Percentiles rank a stretch among this genome's conserved stretches.
Conservation (phyloP, 352 stramenopile species). For the Globisporangium okanoganense region DNA sequence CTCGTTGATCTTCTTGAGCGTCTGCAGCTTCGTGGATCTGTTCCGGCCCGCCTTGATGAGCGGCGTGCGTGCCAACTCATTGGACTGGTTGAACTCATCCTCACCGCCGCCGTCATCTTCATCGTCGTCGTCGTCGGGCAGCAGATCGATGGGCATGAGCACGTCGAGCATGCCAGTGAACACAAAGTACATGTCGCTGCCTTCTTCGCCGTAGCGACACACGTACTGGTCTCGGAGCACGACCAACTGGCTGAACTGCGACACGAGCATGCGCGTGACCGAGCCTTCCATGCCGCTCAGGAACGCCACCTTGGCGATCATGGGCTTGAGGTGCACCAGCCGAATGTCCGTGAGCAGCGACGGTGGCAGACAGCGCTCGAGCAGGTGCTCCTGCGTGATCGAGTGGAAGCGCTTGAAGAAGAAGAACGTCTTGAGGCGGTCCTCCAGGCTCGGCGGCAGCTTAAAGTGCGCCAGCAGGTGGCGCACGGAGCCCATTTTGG, state of each 20-base stretch:
- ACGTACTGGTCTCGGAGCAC: slow-evolving; percentile 33
- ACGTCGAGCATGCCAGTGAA: slow-evolving; percentile 43
- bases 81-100: not conserved
- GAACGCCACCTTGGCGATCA: slow-evolving; percentile 54
- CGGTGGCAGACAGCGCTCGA: slow-evolving; percentile 38
- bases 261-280: slow-evolving; percentile 44
- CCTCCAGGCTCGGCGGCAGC: slow-evolving; percentile 24
- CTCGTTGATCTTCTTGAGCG: slow-evolving; percentile 33
- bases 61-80: not conserved
- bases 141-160: slow-evolving; percentile 11
- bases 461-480: slow-evolving; percentile 36
- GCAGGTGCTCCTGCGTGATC: slow-evolving; percentile 43
- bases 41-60: not conserved
- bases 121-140: not conserved
- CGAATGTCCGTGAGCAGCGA: slow-evolving; percentile 49
- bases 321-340: slow-evolving; percentile 38
- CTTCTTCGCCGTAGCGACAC: slow-evolving; percentile 35
- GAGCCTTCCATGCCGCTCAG: slow-evolving; percentile 32
- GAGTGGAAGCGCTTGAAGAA: slow-evolving; percentile 49
- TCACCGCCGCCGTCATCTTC: not conserved
- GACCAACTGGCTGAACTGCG: slow-evolving; percentile 37
- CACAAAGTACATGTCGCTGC: slow-evolving; percentile 54
- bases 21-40: slow-evolving; percentile 1
- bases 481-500: slow-evolving; percentile 32
- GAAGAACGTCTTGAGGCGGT: slow-evolving; percentile 41